Percentiles rank a stretch among this genome's conserved stretches.
Conservation (phyloP, 768 basidiomycete genomes). For the Multifurca ochricompacta region DNA sequence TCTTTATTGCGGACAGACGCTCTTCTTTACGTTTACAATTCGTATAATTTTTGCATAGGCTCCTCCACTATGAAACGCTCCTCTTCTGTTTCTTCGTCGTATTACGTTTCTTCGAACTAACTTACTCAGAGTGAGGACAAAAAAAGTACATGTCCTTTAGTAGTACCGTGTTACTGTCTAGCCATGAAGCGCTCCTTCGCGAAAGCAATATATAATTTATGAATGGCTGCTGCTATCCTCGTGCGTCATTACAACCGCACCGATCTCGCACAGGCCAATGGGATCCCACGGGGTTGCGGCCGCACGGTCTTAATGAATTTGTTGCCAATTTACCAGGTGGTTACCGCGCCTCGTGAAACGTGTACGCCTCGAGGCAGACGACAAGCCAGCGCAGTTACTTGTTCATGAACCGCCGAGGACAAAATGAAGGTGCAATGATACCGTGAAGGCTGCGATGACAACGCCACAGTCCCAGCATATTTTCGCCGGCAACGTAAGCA, state of each 20-base stretch:
- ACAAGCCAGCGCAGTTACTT: conserved; percentile 12
- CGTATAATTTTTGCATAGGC: conserved; percentile 15
- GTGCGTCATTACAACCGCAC: not conserved
- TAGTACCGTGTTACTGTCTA: not conserved
- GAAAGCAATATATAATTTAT: not conserved
- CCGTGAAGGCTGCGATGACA: not conserved
- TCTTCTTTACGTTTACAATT: conserved; percentile 4
- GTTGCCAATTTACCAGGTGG: conserved; percentile 8
- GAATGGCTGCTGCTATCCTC: conserved; percentile 12
- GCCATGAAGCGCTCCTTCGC: not conserved
- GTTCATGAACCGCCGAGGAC: not conserved
- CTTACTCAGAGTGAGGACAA: not conserved
- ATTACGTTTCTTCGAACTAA: not conserved
- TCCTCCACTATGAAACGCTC: not conserved
- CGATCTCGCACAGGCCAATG: not conserved
- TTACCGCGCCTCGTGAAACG: conserved; percentile 11
- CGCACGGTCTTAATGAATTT: conserved; percentile 9
- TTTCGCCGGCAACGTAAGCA: not conserved
- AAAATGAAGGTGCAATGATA: not conserved
- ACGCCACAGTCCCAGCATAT: not conserved
- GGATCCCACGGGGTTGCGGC: not conserved
- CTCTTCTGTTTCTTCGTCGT: not conserved
- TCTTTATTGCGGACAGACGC: conserved; percentile 1
- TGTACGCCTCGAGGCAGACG: conserved; percentile 15
- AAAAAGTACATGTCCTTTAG: not conserved